Percentiles rank a stretch among this genome's conserved stretches.
Evolutionary conservation across 2,329 filamentous ascomycete species (phyloP).

Genomic region (Madurella mycetomatis): DNA sequence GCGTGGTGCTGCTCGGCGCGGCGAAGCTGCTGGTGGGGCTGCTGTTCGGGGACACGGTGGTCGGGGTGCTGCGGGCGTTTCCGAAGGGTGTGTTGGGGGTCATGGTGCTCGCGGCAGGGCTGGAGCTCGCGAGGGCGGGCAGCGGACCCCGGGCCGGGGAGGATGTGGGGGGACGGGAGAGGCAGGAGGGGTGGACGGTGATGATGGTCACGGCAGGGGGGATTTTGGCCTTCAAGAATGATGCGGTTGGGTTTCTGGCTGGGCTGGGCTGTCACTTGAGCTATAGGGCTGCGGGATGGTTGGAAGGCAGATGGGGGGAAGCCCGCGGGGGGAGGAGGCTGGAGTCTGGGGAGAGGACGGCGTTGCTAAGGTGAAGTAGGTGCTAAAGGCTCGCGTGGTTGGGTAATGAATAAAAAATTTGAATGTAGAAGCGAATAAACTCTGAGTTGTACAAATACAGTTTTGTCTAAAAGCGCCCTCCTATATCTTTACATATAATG

Average conservation of each 20-base stretch:
- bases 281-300: constrained; percentile 47
- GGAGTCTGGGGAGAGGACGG: constrained; percentile 1
- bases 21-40: constrained; percentile 74
- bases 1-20: constrained; percentile 71
- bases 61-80: constrained; percentile 65
- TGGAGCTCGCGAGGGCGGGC: constrained; percentile 72
- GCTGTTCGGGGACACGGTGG: constrained; percentile 68
- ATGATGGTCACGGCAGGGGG: constrained; percentile 85
- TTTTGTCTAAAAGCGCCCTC: too few species aligned
- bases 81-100: constrained; percentile 75
- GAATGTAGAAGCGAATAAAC: background rate
- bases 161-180: constrained; percentile 51
- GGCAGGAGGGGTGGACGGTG: constrained; percentile 73
- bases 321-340: background rate
- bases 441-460: background rate
- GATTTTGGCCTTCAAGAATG: constrained; percentile 82
- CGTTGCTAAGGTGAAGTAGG: background rate
- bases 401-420: too few species aligned
- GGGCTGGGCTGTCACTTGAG: constrained; percentile 76
- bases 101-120: constrained; percentile 83
- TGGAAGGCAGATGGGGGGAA: constrained; percentile 26
- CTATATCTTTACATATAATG: too few species aligned
- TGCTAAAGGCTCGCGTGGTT: too few species aligned
- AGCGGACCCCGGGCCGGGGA: constrained; percentile 26
- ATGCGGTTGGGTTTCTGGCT: constrained; percentile 78